Base-by-base conservation (phyloP, 768 basidiomycete genomes). In the Russula olivacea region DNA sequence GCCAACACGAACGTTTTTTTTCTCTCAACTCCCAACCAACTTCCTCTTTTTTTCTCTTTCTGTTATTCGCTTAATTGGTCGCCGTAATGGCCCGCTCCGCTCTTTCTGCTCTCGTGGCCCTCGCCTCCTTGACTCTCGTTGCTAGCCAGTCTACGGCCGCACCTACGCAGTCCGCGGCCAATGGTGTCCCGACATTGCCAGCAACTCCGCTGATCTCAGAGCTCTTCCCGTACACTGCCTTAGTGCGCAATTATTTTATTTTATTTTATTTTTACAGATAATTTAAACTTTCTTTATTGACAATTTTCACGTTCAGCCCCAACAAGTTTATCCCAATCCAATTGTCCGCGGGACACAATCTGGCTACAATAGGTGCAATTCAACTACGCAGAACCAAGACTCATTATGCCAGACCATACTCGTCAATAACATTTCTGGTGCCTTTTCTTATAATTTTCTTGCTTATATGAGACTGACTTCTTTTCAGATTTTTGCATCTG, bases 371-470 rank as follows among this genome's bases (percentile, higher is more conserved):
- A 69, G 75, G 12, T 88, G 86, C 72, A 89, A 88, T 72, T 79
- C 81, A 0, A 83, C 85, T 19, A 88, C 88, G 0, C 77, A 83
- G 61, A 80, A 77, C 72, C 81, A 81, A 64, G 56, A 75, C 10
- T 88, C 89, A 0, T 72, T 82, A 40, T 91, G 89, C 72, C 89
- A 91, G 73, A 91, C 88, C 0, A 75, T 79, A 10, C 82, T 83
- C 72, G 75, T 86, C 61, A 89, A 88, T 82, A 80, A 72, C 62
- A 77, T 81, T 12, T 71, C 72, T 34, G 83, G 82, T 74, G 40
- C 40, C 76, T 50, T 25, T 14, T 2, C 4, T 51, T 30, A 32
- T 19, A 32, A 40, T 15, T 17, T 0, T 34, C 15, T 17, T 45
- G 4, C 21, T 2, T 17, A 7, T 0, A 2, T 3, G 15, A 2